Evolutionary conservation across 1,284 basidiomycete genomes (phyloP).

Genomic region (Apiotrichum sp.): DNA sequence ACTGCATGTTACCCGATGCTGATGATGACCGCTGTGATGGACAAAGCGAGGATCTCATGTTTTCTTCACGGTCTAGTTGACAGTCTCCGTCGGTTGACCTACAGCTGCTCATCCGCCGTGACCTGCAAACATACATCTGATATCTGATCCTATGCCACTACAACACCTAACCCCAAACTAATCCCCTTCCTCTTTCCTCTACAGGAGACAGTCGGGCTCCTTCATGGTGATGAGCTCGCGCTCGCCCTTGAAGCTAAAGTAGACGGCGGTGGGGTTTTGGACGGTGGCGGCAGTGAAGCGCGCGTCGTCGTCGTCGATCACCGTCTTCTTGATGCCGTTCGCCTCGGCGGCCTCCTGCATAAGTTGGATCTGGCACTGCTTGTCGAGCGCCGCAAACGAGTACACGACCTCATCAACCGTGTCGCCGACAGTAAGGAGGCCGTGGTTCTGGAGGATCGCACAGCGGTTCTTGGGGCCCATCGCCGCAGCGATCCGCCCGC

Average conservation of each 20-base stretch:
- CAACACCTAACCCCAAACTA: too few species aligned
- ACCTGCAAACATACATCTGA: too few species aligned
- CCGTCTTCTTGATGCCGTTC: conserved; percentile 29
- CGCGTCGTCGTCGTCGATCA: conserved; percentile 40
- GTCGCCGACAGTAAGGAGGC: conserved; percentile 52
- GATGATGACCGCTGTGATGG: too few species aligned
- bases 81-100: too few species aligned
- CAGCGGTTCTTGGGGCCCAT: conserved; percentile 50
- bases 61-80: too few species aligned
- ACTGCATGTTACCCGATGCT: too few species aligned
- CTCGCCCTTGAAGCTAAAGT: conserved; percentile 11
- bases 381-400: conserved; percentile 40
- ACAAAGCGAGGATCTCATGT: too few species aligned
- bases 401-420: conserved; percentile 42
- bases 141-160: too few species aligned
- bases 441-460: conserved; percentile 55
- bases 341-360: conserved; percentile 44
- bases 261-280: conserved; percentile 16
- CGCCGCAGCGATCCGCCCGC: conserved; percentile 55
- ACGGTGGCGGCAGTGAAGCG: conserved; percentile 42
- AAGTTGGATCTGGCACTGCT: conserved; percentile 43
- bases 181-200: not conserved
- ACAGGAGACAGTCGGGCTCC: conserved; percentile 6
- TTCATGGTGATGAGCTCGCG: conserved; percentile 4
- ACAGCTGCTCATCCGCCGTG: too few species aligned